Percentiles rank a stretch among this genome's conserved stretches.
Conservation (phyloP, 2,329 filamentous ascomycete species). For the Trichoderma citrinoviride region DNA sequence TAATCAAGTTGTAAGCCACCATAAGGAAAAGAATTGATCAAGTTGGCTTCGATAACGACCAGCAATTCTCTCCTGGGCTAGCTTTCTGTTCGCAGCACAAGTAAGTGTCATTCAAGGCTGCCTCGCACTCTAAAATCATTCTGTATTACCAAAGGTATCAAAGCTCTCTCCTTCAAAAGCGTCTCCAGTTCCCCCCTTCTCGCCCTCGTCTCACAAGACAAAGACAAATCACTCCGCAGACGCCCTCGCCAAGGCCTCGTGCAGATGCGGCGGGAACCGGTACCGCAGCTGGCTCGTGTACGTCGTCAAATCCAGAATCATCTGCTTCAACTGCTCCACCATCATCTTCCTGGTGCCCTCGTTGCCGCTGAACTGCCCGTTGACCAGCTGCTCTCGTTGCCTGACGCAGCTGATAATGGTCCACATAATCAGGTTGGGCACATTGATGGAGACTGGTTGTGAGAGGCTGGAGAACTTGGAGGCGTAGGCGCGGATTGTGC, state of each 20-base stretch:
- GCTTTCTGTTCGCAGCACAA: neutral
- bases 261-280: conserved; percentile 79
- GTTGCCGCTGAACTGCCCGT: conserved; percentile 71
- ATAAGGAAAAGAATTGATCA: neutral
- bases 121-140: neutral
- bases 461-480: conserved; percentile 77
- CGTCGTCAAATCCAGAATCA: conserved; percentile 85
- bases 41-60: neutral
- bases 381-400: conserved; percentile 69
- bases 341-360: conserved; percentile 61
- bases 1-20: neutral
- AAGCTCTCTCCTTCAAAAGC: neutral
- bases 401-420: conserved; percentile 81
- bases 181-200: neutral
- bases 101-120: neutral
- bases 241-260: conserved; percentile 82
- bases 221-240: conserved; percentile 58
- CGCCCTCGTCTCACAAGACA: conserved; percentile 1
- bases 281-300: conserved; percentile 93
- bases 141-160: conserved; percentile 13
- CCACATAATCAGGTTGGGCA: conserved; percentile 92
- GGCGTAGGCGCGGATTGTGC: conserved; percentile 74
- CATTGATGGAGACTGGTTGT: conserved; percentile 79
- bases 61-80: neutral
- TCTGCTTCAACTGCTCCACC: conserved; percentile 70